Evolutionary conservation across 345 rosid species (phyloP), one percentile per base, ranked within the genome.

Genomic region (Corymbia maculata): DNA sequence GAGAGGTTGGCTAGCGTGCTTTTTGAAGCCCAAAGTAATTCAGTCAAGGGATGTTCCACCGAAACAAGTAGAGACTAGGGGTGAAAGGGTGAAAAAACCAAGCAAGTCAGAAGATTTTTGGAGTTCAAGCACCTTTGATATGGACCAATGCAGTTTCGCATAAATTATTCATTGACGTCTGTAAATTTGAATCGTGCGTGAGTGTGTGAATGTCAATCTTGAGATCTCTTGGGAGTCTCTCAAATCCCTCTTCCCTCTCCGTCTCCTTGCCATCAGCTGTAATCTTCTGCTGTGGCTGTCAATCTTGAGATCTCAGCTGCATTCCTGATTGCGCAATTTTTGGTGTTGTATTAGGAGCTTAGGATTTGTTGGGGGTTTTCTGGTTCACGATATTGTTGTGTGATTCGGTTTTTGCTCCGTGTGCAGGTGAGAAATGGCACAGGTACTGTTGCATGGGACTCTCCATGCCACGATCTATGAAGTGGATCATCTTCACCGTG

Each of bases 381-480:
- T 36, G 22, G 8, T 86, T 13, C 57, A 36, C 57, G 32, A 30
- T n/a, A 50, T 13, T 24, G 5, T 11, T 87, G 51, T 1, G 59
- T 79, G 86, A 45, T 15, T 28, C 68, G 19, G 51, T n/a, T 17
- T 44, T 6, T 12, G 44, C 44, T 44, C 64, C 68, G 26, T 44
- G 70, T 47, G 70, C 84, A 75, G 94, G 93, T 94, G 92, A 89
- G 89, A 88, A 36, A 97, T 98, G 99, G 97, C 94, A 87, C 96
- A 92, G 87, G 89, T 90, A 86, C 90, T 92, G 88, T 88, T 98
- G 44, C 99, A 98, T 80, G 99, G 99, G 52, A 97, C 97, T 85
- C 92, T 98, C 79, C 99, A 98, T 87, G 98, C 89, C 21, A 97
- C 99, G 89, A 90, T 97, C 96, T 98, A 96, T 88, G 99, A 98